Evolutionary conservation across 306 rosid species (phyloP).

Genomic region (Lablab purpureus): DNA sequence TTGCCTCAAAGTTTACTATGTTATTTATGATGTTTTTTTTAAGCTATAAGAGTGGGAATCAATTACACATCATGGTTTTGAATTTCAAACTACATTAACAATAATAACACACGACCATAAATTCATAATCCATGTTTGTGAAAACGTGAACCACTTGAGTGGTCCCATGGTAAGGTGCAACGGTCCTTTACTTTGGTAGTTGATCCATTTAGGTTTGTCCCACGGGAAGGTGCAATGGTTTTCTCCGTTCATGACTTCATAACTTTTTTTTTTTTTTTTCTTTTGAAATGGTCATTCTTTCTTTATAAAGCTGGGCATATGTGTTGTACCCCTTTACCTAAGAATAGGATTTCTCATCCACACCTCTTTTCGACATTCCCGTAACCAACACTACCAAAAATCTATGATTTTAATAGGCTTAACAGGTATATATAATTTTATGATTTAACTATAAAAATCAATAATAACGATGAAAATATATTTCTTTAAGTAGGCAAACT

Average conservation of each 20-base stretch:
- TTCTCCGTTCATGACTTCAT: background rate
- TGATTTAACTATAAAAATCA: no score
- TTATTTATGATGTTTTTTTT: background rate
- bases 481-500: no score
- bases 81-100: slow-evolving; percentile 8
- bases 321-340: background rate
- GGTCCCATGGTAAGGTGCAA: slow-evolving; percentile 12
- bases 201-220: slow-evolving; percentile 24
- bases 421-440: no score
- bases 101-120: background rate
- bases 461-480: no score
- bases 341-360: background rate
- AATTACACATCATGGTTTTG: background rate
- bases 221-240: background rate
- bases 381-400: background rate
- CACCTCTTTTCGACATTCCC: background rate
- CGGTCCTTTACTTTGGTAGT: background rate
- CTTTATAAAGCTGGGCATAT: background rate
- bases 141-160: slow-evolving; percentile 7
- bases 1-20: background rate
- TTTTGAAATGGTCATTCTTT: background rate
- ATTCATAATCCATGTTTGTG: background rate
- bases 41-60: background rate
- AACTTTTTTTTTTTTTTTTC: background rate
- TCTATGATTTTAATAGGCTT: no score